Evolutionary conservation across 2,329 filamentous ascomycete species (phyloP), one percentile per base, ranked within the genome.

Genomic region (Emergomyces pasteurianus): DNA sequence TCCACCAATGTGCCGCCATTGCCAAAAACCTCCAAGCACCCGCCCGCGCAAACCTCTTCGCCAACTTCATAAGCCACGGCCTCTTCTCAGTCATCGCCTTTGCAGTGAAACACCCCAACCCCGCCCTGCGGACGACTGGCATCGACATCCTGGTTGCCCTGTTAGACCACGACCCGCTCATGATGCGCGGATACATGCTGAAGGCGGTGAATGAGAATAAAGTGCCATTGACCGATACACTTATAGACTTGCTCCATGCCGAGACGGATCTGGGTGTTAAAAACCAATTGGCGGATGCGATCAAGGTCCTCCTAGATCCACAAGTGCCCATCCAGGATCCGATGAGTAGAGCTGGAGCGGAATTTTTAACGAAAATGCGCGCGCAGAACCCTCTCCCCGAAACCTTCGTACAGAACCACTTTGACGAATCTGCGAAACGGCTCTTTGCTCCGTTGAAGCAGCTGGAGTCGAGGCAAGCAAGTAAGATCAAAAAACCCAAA

Each of bases 211-310:
- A 88, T 65, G 91, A 96, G 65, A 92, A 92, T 71, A 86, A 89
- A 67, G 85, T 86, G 1, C 90, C 90, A 4, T 76, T 99, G 59
- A 96, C 91, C 1, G 94, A 97, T 71, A 95, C 90, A 0, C 78
- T 99, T 47, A 95, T 97, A 62, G 92, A 96, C 67, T 80, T 99
- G 49, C 82, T 99, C 1, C 81, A 97, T 54, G 86, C 94, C 1
- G 94, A 99, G 75, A 87, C 89, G 21, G 94, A 99, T 70, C 79
- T 97, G 18, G 94, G 94, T 0, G 91, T 97, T 64, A 96, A 96
- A 75, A 91, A 90, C 34, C 94, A 97, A 73, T 87, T 97, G 69
- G 91, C 92, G 2, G 94, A 99, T 76, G 90, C 92, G 8, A 87
- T 99, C 71, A 96, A 96, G 75, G 88, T 97, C 26, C 80, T 99